A percentile compares a stretch with the other conserved stretches of the same genome.
These are phyloP conservation scores for Physcia stellaris DNA, from an alignment of 495 filamentous ascomycete species.

Conservation along the genomic window DNA sequence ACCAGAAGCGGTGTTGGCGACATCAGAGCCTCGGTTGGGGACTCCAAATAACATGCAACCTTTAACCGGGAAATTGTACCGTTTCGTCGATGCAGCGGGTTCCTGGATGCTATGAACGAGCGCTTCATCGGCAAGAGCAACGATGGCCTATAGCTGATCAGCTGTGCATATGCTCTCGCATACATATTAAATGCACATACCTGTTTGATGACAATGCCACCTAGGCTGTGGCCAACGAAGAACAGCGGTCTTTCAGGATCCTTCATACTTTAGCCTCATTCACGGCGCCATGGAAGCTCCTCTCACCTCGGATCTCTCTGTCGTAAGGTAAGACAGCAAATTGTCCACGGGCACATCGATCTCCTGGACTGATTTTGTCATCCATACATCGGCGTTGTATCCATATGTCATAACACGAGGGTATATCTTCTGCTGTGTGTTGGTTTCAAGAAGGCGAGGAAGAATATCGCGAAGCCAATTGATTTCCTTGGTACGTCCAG, in stretches of 20 bases:
- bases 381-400: conserved; percentile 3
- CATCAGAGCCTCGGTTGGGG: conserved; percentile 1
- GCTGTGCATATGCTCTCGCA: no score
- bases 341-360: not conserved
- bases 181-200: no score
- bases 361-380: not conserved
- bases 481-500: not conserved
- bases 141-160: no score
- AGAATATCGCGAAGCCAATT: conserved; percentile 2
- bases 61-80: conserved; percentile 2
- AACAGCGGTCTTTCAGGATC: no score
- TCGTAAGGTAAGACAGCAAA: not conserved
- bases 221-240: no score
- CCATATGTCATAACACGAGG: conserved; percentile 2
- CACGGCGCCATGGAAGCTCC: not conserved
- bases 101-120: no score
- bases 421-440: not conserved
- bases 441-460: not conserved
- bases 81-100: no score
- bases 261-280: not conserved
- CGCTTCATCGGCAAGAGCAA: no score
- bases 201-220: no score
- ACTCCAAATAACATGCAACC: conserved; percentile 5
- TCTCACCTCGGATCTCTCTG: not conserved
- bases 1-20: not conserved